A percentile compares a stretch with the other conserved stretches of the same genome.
These are phyloP conservation scores for Leishmania braziliensis DNA, from an alignment of 208 protist genomes.

Conservation along the genomic window DNA sequence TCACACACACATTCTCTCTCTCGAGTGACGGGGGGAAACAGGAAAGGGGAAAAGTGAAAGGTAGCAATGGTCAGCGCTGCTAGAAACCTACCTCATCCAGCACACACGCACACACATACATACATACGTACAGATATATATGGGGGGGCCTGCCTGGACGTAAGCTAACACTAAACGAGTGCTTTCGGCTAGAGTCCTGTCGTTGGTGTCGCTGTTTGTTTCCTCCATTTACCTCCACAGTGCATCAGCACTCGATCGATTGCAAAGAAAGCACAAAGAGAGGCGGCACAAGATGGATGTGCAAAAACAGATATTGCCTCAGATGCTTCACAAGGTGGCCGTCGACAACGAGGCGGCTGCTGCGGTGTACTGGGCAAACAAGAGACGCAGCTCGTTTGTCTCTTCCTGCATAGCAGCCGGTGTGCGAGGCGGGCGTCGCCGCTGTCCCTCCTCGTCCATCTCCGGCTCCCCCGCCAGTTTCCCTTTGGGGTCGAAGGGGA, in stretches of 20 bases:
- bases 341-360: not conserved
- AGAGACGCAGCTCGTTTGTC: constrained; percentile 40
- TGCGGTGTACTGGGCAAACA: constrained; percentile 41
- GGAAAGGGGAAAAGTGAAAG: not conserved
- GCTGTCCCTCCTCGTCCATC: constrained; percentile 59
- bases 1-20: not conserved
- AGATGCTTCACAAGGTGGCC: not conserved
- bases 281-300: not conserved
- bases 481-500: constrained; percentile 75
- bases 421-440: constrained; percentile 47
- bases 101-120: not conserved
- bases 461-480: constrained; percentile 76
- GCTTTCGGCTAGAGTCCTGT: not conserved
- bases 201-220: not conserved
- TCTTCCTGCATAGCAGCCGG: constrained; percentile 58
- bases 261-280: not conserved
- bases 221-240: not conserved
- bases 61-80: not conserved
- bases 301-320: not conserved
- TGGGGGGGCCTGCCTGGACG: too few species aligned
- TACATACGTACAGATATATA: not conserved
- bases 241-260: not conserved
- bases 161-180: not conserved
- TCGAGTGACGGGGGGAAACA: not conserved
- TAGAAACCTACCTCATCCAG: not conserved